Evolutionary conservation across 176 grass and related monocot species (phyloP).

Genomic region (Musa troglodytarum): DNA sequence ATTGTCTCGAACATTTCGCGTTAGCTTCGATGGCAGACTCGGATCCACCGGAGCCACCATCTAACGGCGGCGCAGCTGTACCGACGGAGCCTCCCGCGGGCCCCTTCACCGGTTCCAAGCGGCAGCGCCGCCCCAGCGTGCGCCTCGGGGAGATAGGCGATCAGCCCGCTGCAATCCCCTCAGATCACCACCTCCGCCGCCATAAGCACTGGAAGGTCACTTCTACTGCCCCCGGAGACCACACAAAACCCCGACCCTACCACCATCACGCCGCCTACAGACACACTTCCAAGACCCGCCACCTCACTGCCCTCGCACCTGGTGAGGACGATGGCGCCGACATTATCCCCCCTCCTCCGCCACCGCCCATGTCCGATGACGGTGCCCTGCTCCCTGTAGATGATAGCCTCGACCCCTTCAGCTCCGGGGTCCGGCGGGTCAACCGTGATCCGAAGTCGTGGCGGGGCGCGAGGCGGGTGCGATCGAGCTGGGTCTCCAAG

Average conservation of each 20-base stretch:
- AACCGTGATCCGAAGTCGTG: conserved; percentile 3
- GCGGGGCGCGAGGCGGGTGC: conserved; percentile 12
- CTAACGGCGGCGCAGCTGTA: conserved; percentile 7
- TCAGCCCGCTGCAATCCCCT: conserved; percentile 32
- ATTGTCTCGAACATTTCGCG: background rate
- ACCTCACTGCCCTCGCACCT: conserved; percentile 31
- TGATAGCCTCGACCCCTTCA: conserved; percentile 12
- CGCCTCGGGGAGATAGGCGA: conserved; percentile 82
- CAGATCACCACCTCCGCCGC: conserved; percentile 38
- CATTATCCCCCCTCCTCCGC: conserved; percentile 4
- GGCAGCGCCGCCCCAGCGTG: conserved; percentile 83
- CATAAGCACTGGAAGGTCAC: conserved; percentile 18
- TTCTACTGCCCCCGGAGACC: background rate
- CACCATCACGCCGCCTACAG: conserved; percentile 18
- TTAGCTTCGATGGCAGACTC: background rate
- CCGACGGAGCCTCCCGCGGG: background rate
- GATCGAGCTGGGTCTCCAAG: conserved; percentile 16
- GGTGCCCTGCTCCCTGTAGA: conserved; percentile 12
- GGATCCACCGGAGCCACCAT: conserved; percentile 4
- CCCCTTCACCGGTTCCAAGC: conserved; percentile 36
- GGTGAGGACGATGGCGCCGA: background rate
- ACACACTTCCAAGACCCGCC: conserved; percentile 23
- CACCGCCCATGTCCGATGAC: conserved; percentile 29
- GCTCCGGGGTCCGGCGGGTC: background rate
- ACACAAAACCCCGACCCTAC: conserved; percentile 20